A percentile compares a stretch with the other conserved stretches of the same genome.
Evolutionary conservation across 768 basidiomycete genomes (phyloP).

Genomic region (Tylopilus vinaceipallidus): DNA sequence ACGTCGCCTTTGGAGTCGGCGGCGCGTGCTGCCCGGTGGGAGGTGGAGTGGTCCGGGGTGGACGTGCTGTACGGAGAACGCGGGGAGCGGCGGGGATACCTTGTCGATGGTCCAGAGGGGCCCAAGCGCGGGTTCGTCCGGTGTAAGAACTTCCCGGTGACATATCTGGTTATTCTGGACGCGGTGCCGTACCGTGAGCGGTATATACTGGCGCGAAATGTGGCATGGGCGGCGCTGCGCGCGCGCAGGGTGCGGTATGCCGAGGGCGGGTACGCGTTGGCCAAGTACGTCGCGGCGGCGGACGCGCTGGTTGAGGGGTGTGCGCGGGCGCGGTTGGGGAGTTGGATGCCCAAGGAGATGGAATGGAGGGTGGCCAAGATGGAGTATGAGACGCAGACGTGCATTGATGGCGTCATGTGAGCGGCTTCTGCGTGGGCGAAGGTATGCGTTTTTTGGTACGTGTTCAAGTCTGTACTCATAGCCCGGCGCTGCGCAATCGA

Average conservation of each 20-base stretch:
- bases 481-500: too few species aligned
- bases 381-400: constrained; percentile 4
- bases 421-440: too few species aligned
- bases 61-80: constrained; percentile 24
- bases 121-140: constrained; percentile 24
- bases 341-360: constrained; percentile 17
- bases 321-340: constrained; percentile 16
- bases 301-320: constrained; percentile 17
- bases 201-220: constrained; percentile 2
- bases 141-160: constrained; percentile 32
- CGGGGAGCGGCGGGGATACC: constrained; percentile 5
- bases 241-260: constrained; percentile 28
- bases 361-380: constrained; percentile 2
- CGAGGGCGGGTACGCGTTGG: constrained; percentile 18
- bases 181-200: constrained; percentile 2
- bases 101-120: neutral
- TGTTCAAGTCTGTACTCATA: too few species aligned
- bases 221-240: constrained; percentile 24
- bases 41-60: constrained; percentile 7
- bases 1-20: neutral
- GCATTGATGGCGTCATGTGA: too few species aligned
- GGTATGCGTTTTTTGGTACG: too few species aligned
- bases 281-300: constrained; percentile 16
- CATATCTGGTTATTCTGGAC: constrained; percentile 30
- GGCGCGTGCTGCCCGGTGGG: too few species aligned